Evolutionary conservation across 2,329 filamentous ascomycete genomes (phyloP).

Genomic region (Zymoseptoria tritici): DNA sequence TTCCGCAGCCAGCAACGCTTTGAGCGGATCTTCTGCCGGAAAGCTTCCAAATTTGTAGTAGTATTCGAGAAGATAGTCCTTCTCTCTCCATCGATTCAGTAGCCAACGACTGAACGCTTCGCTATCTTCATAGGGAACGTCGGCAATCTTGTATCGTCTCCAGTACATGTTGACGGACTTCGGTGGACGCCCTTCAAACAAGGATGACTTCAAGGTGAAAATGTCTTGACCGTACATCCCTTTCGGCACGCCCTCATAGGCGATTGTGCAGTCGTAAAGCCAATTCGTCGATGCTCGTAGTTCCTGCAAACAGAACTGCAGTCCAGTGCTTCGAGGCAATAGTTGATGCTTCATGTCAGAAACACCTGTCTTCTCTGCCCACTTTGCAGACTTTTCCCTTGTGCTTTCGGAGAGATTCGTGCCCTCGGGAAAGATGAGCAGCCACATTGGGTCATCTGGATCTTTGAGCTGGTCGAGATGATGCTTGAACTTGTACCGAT

Average conservation of each 20-base stretch:
- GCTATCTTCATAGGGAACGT: slow-evolving; percentile 71
- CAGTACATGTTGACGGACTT: slow-evolving; percentile 97
- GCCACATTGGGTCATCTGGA: slow-evolving; percentile 76
- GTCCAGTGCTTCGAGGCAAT: slow-evolving; percentile 71
- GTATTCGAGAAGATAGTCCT: slow-evolving; percentile 79
- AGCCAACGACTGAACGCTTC: slow-evolving; percentile 79
- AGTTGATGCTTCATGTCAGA: slow-evolving; percentile 67
- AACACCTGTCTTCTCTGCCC: slow-evolving; percentile 69
- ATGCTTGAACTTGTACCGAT: slow-evolving; percentile 67
- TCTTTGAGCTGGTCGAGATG: slow-evolving; percentile 64
- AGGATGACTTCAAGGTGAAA: slow-evolving; percentile 80
- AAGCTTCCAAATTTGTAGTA: slow-evolving; percentile 69
- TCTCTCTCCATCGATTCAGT: slow-evolving; percentile 79
- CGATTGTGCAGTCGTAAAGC: slow-evolving; percentile 88
- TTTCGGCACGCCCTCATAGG: slow-evolving; percentile 87
- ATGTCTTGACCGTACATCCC: slow-evolving; percentile 78
- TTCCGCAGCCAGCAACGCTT: slow-evolving; percentile 33
- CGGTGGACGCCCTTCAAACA: slow-evolving; percentile 78
- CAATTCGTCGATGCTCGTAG: slow-evolving; percentile 68
- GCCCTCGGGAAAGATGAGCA: slow-evolving; percentile 79
- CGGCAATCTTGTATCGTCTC: slow-evolving; percentile 71
- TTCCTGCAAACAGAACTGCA: slow-evolving; percentile 71
- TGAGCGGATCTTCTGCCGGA: slow-evolving; percentile 53
- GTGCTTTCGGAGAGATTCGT: slow-evolving; percentile 72
- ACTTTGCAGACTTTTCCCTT: slow-evolving; percentile 60